Evolutionary conservation across 768 basidiomycete genomes (phyloP).

Genomic region (Leccinellum albellum): DNA sequence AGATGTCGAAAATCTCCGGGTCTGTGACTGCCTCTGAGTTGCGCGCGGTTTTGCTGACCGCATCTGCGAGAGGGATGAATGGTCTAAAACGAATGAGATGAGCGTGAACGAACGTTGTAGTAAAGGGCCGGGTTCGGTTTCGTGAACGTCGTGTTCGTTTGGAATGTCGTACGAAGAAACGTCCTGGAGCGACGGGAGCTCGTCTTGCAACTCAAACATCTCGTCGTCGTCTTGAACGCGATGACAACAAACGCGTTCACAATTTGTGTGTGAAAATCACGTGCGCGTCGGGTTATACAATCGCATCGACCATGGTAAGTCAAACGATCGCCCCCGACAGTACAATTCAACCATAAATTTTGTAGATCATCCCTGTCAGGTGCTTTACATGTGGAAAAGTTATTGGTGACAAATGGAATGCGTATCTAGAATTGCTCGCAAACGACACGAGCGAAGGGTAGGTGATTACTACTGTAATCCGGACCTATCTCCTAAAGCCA

Average conservation of each 20-base stretch:
- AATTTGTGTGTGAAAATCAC: constrained; percentile 17
- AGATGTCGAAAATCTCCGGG: constrained; percentile 71
- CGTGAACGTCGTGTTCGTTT: constrained; percentile 60
- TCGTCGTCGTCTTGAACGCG: constrained; percentile 3
- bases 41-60: constrained; percentile 77
- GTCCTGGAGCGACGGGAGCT: constrained; percentile 64
- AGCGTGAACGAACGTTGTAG: constrained; percentile 51
- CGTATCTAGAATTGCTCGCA: constrained; percentile 77
- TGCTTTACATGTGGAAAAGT: constrained; percentile 98
- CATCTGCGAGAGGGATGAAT: constrained; percentile 42
- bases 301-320: constrained; percentile 30
- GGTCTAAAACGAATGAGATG: constrained; percentile 5
- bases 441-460: constrained; percentile 88
- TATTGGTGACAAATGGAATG: constrained; percentile 93
- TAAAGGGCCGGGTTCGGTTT: constrained; percentile 50
- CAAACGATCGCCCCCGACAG: not conserved
- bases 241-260: constrained; percentile 6
- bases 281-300: constrained; percentile 23
- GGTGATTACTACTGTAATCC: constrained; percentile 24
- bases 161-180: constrained; percentile 59
- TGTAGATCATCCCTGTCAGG: constrained; percentile 90
- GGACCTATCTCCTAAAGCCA: not conserved
- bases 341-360: not conserved
- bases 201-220: constrained; percentile 80
- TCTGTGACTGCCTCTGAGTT: constrained; percentile 71